Percentiles rank a stretch among this genome's conserved stretches.
Evolutionary conservation across 192 early-diverging fungal genomes (phyloP).

Genomic region (Dissophora globulifera): DNA sequence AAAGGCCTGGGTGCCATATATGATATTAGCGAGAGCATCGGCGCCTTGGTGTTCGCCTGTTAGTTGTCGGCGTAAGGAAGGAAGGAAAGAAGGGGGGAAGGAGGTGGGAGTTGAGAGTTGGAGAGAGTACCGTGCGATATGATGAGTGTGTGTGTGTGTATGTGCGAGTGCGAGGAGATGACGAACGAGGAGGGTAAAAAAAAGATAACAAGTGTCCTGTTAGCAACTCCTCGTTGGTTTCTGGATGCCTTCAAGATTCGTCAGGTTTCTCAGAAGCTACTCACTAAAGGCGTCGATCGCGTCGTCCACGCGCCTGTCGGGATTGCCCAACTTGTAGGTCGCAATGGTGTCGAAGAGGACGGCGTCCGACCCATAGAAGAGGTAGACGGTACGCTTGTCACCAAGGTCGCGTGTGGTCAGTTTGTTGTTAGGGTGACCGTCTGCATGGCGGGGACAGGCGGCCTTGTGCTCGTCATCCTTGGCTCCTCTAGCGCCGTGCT

Average conservation of each 20-base stretch:
- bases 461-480: slow-evolving; percentile 8
- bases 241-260: not conserved
- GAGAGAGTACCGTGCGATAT: too few relatives aligned
- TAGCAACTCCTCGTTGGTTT: not conserved
- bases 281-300: slow-evolving; percentile 50
- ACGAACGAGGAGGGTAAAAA: not conserved
- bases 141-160: too few relatives aligned
- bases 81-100: not conserved
- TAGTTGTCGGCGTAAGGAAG: too few relatives aligned
- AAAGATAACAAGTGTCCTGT: too few relatives aligned
- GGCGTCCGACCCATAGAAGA: slow-evolving; percentile 48
- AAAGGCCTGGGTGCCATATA: slow-evolving; percentile 48
- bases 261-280: not conserved
- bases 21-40: slow-evolving; percentile 55
- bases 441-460: slow-evolving; percentile 43
- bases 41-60: slow-evolving; percentile 43
- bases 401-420: slow-evolving; percentile 27
- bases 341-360: slow-evolving; percentile 41
- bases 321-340: slow-evolving; percentile 30
- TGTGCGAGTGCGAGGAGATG: too few relatives aligned
- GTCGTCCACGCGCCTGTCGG: slow-evolving; percentile 29
- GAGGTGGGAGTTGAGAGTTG: not conserved
- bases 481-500: not conserved
- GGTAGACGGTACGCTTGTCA: slow-evolving; percentile 17
- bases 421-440: slow-evolving; percentile 27